Conservation (phyloP, 2,329 filamentous ascomycete genomes). For the Pezicula neosporulosa region DNA sequence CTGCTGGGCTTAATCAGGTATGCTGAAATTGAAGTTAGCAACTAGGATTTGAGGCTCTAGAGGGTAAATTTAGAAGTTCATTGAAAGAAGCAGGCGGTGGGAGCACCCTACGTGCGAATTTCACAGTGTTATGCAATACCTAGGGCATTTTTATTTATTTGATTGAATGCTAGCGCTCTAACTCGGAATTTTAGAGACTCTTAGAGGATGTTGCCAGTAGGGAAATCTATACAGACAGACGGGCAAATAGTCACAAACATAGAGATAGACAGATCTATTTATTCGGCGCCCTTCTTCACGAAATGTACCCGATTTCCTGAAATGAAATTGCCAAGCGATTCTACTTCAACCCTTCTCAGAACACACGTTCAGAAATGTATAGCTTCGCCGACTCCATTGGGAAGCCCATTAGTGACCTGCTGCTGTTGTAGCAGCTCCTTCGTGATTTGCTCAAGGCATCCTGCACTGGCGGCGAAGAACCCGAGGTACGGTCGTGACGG, state of each 20-base stretch:
- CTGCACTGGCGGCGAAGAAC: slow-evolving; percentile 70
- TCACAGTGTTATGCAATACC: not conserved
- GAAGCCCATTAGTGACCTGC: not conserved
- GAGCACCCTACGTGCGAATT: no score
- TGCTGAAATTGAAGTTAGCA: no score
- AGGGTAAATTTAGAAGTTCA: no score
- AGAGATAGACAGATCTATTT: not conserved
- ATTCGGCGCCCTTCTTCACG: not conserved
- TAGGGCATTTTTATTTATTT: not conserved
- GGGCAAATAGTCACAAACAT: not conserved
- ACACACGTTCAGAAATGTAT: not conserved
- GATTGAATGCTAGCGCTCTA: not conserved
- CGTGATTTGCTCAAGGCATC: slow-evolving; percentile 26
- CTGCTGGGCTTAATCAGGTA: no score
- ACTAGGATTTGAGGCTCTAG: no score
- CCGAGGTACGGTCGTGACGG: slow-evolving; percentile 78
- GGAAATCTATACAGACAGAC: not conserved
- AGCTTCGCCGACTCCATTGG: not conserved
- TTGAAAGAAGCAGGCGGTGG: no score
- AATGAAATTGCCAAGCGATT: not conserved
- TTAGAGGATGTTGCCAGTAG: not conserved
- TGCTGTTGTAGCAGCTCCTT: not conserved
- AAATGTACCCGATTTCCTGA: not conserved
- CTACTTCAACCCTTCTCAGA: not conserved
- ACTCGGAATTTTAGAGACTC: not conserved